phyloP scores from a whole-genome alignment of 2,329 filamentous ascomycete genomes.

The Trichophyton equinum region DNA sequence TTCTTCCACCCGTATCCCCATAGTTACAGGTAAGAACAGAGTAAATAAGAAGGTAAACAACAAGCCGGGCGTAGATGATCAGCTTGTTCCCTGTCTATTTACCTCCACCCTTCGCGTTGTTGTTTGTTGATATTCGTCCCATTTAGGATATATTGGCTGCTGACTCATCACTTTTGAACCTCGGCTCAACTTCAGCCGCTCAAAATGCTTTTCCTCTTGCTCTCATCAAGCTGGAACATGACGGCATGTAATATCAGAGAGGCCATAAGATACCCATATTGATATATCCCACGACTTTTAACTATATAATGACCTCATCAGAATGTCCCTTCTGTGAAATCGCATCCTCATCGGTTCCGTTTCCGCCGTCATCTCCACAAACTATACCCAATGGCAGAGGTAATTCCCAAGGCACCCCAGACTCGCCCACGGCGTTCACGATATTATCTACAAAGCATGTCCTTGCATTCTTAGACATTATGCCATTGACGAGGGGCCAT shows the following conservation, averaged over 20 bases:
- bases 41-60: background rate
- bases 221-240: background rate
- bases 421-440: conserved; percentile 33
- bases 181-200: background rate
- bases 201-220: background rate
- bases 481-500: conserved; percentile 75
- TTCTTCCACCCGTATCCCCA: too few species aligned
- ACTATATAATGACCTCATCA: background rate
- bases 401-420: background rate
- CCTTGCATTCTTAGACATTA: conserved; percentile 84
- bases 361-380: conserved; percentile 17
- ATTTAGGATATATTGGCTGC: background rate
- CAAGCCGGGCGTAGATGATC: background rate
- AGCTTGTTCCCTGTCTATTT: background rate
- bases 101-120: background rate
- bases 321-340: conserved; percentile 49
- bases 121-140: conserved; percentile 1
- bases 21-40: too few species aligned
- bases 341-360: conserved; percentile 37
- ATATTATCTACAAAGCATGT: conserved; percentile 66
- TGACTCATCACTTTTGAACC: background rate
- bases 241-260: background rate
- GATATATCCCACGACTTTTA: background rate
- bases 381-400: conserved; percentile 11
- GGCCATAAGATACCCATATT: background rate